Evolutionary conservation across 2,329 filamentous ascomycete genomes (phyloP).

Genomic region (Trichoderma koningiopsis): DNA sequence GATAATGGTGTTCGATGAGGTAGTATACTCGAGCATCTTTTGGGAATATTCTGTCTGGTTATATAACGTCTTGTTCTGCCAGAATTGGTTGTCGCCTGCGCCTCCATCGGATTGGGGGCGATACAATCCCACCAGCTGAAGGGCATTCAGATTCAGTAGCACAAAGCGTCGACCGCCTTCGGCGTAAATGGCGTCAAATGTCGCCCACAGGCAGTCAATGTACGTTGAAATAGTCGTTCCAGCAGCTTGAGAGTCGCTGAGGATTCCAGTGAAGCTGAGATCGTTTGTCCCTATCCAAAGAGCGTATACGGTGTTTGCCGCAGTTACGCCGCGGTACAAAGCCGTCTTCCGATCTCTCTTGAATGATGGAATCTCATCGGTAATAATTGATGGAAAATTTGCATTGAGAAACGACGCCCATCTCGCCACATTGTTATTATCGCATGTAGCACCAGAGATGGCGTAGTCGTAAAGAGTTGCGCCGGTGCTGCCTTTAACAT

Average conservation of each 20-base stretch:
- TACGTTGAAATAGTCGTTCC: slow-evolving; percentile 66
- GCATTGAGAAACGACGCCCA: slow-evolving; percentile 49
- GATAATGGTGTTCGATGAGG: slow-evolving; percentile 52
- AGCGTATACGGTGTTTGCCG: slow-evolving; percentile 67
- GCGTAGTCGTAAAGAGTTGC: slow-evolving; percentile 68
- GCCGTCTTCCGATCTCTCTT: slow-evolving; percentile 50
- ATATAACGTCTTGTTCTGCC: slow-evolving; percentile 48
- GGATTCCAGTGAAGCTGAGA: slow-evolving; percentile 64
- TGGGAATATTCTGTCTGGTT: slow-evolving; percentile 50
- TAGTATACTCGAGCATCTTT: slow-evolving; percentile 52
- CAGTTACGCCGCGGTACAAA: slow-evolving; percentile 45
- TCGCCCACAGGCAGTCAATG: slow-evolving; percentile 66
- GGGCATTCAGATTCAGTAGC: slow-evolving; percentile 67
- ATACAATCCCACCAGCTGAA: slow-evolving; percentile 69
- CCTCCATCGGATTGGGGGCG: slow-evolving; percentile 32
- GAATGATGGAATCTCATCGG: slow-evolving; percentile 63
- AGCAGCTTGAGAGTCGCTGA: slow-evolving; percentile 63
- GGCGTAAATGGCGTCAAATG: slow-evolving; percentile 64
- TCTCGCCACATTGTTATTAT: slow-evolving; percentile 66
- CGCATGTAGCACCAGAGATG: slow-evolving; percentile 71
- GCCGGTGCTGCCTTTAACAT: slow-evolving; percentile 62
- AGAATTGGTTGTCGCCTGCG: slow-evolving; percentile 42
- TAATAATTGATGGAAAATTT: slow-evolving; percentile 62
- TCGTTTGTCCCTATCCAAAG: slow-evolving; percentile 86
- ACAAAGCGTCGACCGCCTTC: slow-evolving; percentile 71